Conservation (phyloP, 176 grass and related monocot genomes). For the Triticum dicoccoides region DNA sequence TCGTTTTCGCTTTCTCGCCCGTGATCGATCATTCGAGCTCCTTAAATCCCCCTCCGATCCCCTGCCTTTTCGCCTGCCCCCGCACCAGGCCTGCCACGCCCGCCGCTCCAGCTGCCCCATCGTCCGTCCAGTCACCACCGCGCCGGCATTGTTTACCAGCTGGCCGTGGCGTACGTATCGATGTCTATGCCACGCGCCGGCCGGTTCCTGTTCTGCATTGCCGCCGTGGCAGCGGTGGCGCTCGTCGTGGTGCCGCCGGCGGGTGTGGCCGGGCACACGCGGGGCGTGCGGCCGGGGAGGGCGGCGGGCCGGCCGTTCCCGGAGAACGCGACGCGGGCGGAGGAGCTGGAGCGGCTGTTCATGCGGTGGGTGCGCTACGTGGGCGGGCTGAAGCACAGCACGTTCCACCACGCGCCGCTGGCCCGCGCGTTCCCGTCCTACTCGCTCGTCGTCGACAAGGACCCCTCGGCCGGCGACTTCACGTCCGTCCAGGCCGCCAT, state of each 20-base stretch:
- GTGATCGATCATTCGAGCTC: constrained; percentile 26
- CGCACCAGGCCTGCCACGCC: not conserved
- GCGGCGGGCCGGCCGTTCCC: constrained; percentile 37
- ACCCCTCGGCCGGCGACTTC: constrained; percentile 60
- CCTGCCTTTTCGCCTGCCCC: not conserved
- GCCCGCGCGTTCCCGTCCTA: constrained; percentile 47
- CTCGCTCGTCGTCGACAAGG: constrained; percentile 70
- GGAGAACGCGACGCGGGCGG: constrained; percentile 51
- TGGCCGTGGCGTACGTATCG: no score
- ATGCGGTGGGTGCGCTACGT: constrained; percentile 79
- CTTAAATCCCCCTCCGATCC: constrained; percentile 17
- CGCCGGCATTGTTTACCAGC: not conserved
- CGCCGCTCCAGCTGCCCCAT: constrained; percentile 27
- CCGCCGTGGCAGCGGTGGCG: not conserved
- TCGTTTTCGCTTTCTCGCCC: constrained; percentile 29
- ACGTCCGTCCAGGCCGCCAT: constrained; percentile 86
- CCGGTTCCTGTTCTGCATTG: not conserved
- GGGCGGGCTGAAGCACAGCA: constrained; percentile 51
- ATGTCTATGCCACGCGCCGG: not conserved
- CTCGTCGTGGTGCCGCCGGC: no score
- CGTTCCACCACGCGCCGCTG: constrained; percentile 42
- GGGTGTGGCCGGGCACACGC: constrained; percentile 41
- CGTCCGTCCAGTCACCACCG: not conserved
- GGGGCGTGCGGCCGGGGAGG: constrained; percentile 35
- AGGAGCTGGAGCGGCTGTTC: constrained; percentile 69